Percentiles rank a stretch among this genome's conserved stretches.
phyloP scores from a whole-genome alignment of 129 eudicot species.

The Sambucus nigra region DNA sequence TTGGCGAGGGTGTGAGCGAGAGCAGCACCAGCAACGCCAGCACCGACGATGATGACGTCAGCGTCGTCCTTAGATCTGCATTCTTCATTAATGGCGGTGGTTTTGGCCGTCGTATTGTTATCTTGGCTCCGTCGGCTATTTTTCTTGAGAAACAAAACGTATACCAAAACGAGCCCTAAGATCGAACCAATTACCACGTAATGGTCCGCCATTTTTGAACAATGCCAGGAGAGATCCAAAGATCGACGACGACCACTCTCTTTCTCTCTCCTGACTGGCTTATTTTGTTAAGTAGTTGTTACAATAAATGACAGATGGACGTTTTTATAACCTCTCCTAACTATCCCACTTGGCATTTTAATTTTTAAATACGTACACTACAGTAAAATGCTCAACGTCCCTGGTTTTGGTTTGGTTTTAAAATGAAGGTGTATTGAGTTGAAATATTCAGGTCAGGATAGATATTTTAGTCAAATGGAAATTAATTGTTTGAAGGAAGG shows the following conservation, averaged over 20 bases:
- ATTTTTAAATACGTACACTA: no score
- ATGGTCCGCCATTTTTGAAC: slow-evolving; percentile 27
- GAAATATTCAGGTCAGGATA: no score
- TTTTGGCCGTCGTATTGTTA: slow-evolving; percentile 2
- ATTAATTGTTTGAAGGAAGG: no score
- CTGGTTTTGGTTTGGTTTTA: no score
- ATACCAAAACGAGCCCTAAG: slow-evolving; percentile 17
- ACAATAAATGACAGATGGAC: neutral
- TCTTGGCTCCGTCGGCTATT: slow-evolving; percentile 13
- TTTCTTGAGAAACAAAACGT: slow-evolving; percentile 17
- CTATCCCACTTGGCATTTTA: no score
- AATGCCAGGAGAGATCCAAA: slow-evolving; percentile 10
- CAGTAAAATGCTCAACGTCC: no score
- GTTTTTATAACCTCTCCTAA: neutral
- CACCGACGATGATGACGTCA: slow-evolving; percentile 64
- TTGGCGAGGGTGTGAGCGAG: slow-evolving; percentile 73
- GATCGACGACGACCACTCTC: slow-evolving; percentile 4
- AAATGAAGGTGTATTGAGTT: no score
- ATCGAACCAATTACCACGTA: slow-evolving; percentile 12
- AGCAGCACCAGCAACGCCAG: slow-evolving; percentile 84
- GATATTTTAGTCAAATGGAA: no score
- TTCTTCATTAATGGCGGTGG: slow-evolving; percentile 32
- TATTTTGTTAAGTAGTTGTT: neutral
- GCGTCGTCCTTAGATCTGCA: slow-evolving; percentile 41
- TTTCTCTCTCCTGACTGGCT: neutral